phyloP scores from a whole-genome alignment of 148 eudicot species.

The Rhododendron simsii region DNA sequence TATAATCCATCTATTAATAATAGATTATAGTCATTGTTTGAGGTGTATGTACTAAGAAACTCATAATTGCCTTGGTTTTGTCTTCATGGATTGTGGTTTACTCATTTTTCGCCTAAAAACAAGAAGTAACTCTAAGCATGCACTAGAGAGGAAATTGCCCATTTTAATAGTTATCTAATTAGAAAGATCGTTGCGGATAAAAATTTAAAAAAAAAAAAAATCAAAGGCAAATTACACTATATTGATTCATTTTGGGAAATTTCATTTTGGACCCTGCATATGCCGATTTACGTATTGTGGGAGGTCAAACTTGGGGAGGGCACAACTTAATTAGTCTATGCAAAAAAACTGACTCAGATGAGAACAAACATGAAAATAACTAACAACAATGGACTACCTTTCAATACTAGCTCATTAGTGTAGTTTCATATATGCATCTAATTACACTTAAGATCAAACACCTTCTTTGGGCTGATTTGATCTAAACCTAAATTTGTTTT shows the following conservation, averaged over 20 bases:
- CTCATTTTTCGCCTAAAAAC: neutral
- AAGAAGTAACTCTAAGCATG: neutral
- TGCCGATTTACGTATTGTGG: neutral
- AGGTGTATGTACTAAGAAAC: neutral
- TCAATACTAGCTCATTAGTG: neutral
- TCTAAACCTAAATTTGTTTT: neutral
- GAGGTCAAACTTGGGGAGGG: neutral
- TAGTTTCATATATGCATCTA: neutral
- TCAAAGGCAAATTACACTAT: neutral
- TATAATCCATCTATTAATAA: too few relatives aligned
- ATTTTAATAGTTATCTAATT: neutral
- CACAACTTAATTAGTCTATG: neutral
- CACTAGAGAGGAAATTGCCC: neutral
- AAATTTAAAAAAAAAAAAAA: neutral
- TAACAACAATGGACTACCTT: neutral
- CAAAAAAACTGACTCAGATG: neutral
- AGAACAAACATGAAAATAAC: neutral
- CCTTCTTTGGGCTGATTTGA: neutral
- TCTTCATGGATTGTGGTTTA: neutral
- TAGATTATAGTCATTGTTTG: too few relatives aligned
- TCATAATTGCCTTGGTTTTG: neutral
- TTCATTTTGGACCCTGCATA: neutral
- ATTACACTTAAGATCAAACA: neutral
- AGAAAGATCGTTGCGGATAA: neutral
- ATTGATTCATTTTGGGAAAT: neutral